phyloP scores from a whole-genome alignment of 495 filamentous ascomycete genomes.

The Penicillium lagena region DNA sequence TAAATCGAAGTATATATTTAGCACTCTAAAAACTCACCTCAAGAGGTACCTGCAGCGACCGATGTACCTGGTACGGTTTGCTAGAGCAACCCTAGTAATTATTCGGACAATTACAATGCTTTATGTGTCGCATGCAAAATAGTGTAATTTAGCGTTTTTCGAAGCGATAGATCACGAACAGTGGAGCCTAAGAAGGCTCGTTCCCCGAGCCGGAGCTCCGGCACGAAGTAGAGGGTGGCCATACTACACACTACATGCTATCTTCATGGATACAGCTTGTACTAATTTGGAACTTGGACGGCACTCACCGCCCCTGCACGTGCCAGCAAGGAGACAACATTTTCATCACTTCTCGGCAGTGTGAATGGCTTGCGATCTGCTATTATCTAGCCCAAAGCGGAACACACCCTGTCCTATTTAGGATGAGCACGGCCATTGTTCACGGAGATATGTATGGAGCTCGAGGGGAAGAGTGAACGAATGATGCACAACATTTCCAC shows the following conservation, averaged over 20 bases:
- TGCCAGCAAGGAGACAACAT: not conserved
- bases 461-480: slow-evolving; percentile 1
- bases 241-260: not conserved
- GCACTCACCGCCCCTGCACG: slow-evolving; percentile 4
- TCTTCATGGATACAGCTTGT: not conserved
- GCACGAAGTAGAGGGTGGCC: not conserved
- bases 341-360: not conserved
- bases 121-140: slow-evolving; percentile 9
- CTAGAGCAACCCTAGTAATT: not conserved
- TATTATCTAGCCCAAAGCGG: not conserved
- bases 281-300: not conserved
- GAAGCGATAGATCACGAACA: slow-evolving; percentile 1
- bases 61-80: not conserved
- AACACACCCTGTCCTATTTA: not conserved
- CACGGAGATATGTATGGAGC: slow-evolving; percentile 2
- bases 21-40: not conserved
- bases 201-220: slow-evolving; percentile 2
- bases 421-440: not conserved
- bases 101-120: slow-evolving; percentile 15
- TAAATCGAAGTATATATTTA: slow-evolving; percentile 6
- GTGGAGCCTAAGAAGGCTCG: slow-evolving; percentile 7
- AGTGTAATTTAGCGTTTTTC: not conserved
- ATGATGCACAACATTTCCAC: slow-evolving; percentile 18
- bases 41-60: slow-evolving; percentile 15
- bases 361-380: no score